Evolutionary conservation across 257 asterid genomes (phyloP), one percentile per base, ranked within the genome.

Genomic region (Leonotis leonurus): DNA sequence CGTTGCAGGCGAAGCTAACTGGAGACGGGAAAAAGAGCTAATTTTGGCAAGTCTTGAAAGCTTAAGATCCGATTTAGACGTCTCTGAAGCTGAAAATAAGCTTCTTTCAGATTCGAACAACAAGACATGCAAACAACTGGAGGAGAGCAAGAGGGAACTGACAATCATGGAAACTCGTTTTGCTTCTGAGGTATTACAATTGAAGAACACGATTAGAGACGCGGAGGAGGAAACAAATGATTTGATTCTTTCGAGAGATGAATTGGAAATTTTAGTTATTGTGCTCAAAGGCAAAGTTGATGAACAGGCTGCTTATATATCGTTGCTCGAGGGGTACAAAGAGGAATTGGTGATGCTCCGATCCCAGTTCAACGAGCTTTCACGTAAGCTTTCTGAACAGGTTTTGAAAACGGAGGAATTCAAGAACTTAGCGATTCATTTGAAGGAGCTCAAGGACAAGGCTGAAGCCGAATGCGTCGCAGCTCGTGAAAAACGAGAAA

Each of bases 361-460:
- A 45, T 62, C 75, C 16, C 83, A 62, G 63, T 82, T 75, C 67
- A 44, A 67, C 35, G 86, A 85, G 60, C 86, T 92, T 46, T 77
- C 88, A 4, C 72, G 39, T 54, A 80, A 79, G 80, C 87, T 92
- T 46, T 80, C 91, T 10, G 79, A 79, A 68, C 99, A 89, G 82
- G 69, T 77, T 61, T 17, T 80, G 78, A 83, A 80, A 76, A 80
- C 90, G 0, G 95, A 89, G 71, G 97, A 89, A 66, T 90, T 83
- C 44, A 87, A 80, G 70, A 85, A 87, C 67, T 71, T 93, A 29
- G 80, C 96, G 14, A 72, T 76, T 43, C 95, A 80, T 78, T 79
- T 87, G 81, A 85, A 81, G 84, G 99, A 81, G 74, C 95, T 80
- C 36, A 87, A 83, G 69, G 96, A 89, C 77, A 87, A 71, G 77